Evolutionary conservation across 202 grass and related monocot species (phyloP), one percentile per base, ranked within the genome.

Genomic region (Setaria viridis): DNA sequence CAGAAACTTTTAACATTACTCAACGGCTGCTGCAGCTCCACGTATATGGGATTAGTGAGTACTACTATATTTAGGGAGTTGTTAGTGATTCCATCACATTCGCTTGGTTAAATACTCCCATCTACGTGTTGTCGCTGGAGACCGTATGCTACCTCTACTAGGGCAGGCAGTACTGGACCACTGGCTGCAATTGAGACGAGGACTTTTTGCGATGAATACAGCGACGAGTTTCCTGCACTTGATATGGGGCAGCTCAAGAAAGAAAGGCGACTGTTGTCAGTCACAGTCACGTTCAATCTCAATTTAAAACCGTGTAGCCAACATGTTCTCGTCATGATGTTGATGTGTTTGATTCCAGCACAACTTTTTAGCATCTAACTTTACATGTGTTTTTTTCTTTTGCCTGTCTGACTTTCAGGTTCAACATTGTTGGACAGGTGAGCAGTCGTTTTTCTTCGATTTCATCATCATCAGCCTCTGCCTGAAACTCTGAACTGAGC

Each of bases 381-480:
- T 75, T 17, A 10, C 1, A 0, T 25, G 25, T 25, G 25, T 19
- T 37, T 9, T 32, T 0, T 16, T 2, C 32, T 73, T 58, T 11
- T 77, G 35, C 32, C 37, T 82, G 42, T 15, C 32, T 72, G 34
- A 35, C 51, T 46, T 92, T 87, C 93, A 96, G 96, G 96, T 99
- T 94, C 85, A 99, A 99, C 84, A 95, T 99, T 51, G 91, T 91
- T 70, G 96, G 96, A 42, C 96, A 99, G 96, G 96, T 99, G 88
- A 86, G 64, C 32, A 84, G 4, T 21, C 81, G 9, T 43, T 57
- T 72, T 67, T 37, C 37, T 20, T 25, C 54, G 39, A 82, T 7
- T 6, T 25, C 6, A 9, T 53, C 56, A 2, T 30, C 54, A 5
- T 56, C 80, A 75, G 54, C 11, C 45, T 75, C 15, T 55, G 25